Base-by-base conservation (phyloP, 2,329 filamentous ascomycete genomes). In the Cladosporium halotolerans region DNA sequence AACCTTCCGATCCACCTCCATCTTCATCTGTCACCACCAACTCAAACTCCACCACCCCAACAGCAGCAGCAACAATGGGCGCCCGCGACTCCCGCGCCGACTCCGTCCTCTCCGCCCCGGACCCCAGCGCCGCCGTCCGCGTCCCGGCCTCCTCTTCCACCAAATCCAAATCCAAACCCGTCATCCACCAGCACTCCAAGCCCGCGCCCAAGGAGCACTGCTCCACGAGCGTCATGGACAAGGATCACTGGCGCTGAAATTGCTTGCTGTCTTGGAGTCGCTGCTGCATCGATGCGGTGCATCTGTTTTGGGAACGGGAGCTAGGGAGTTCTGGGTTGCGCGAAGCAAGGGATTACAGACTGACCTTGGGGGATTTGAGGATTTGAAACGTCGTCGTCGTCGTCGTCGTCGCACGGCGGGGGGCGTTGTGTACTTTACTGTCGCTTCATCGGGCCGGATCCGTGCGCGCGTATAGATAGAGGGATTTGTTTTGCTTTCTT, bases 61-160 rank as follows among this genome's bases (percentile, higher is more conserved):
- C 39, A 38, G 11, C 16, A 32, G 23, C 4, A 28, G 5, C 23
- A 28, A 43, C 40, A 42, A 50, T 50, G 47, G 47, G 47, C 18
- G 28, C 14, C 23, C 33, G 47, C 33, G 47, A 43, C 34, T 34
- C 23, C 31, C 47, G 47, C 31, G 38, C 47, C 47, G 47, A 50
- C 39, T 50, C 47, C 38, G 47, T 31, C 47, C 38, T 50, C 47
- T 50, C 47, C 47, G 4, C 34, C 34, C 9, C 34, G 10, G 34
- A 36, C 34, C 34, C 34, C 34, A 11, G 10, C 34, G 10, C 10
- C 10, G 10, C 34, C 34, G 34, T 11, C 10, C 31, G 31, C 39
- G 40, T 33, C 28, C 38, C 38, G 23, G 11, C 13, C 11, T 28
- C 23, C 7, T 28, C 23, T 28, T 14, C 13, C 9, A 18, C 13